Evolutionary conservation across 495 filamentous ascomycete species (phyloP).

Genomic region (Xylaria cubensis): DNA sequence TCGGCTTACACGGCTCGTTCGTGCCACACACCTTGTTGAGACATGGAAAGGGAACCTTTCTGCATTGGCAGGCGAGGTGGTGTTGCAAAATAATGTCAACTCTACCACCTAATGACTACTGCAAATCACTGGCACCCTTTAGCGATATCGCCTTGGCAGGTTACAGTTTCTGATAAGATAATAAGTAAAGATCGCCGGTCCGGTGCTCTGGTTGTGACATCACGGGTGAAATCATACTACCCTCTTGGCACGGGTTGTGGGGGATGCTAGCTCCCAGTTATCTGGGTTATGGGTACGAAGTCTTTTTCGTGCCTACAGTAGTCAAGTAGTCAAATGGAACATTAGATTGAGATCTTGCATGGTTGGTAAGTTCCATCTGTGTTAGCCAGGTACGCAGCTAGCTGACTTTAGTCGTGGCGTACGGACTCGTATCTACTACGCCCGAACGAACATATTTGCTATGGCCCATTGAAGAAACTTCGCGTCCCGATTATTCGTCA

Average conservation of each 20-base stretch:
- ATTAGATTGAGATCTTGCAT: slow-evolving; percentile 3
- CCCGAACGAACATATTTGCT: no score
- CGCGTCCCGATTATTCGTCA: no score
- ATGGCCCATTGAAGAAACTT: no score
- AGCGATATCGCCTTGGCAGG: no score
- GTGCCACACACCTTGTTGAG: background rate
- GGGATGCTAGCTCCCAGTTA: background rate
- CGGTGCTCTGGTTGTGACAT: background rate
- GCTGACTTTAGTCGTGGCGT: no score
- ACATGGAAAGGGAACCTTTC: background rate
- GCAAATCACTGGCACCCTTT: no score
- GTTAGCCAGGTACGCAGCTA: background rate
- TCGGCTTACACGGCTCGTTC: background rate
- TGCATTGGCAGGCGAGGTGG: background rate
- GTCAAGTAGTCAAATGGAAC: background rate
- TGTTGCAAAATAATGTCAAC: no score
- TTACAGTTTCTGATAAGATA: background rate
- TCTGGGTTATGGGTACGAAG: background rate
- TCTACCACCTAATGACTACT: no score
- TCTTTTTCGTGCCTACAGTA: no score
- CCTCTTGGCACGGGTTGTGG: background rate
- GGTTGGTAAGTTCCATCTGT: background rate
- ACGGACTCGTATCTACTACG: no score
- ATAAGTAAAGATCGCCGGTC: slow-evolving; percentile 13
- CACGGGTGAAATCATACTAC: background rate